Percentiles rank a stretch among this genome's conserved stretches.
phyloP scores from a whole-genome alignment of 2,329 filamentous ascomycete genomes.

The Epichloe gansuensis region DNA sequence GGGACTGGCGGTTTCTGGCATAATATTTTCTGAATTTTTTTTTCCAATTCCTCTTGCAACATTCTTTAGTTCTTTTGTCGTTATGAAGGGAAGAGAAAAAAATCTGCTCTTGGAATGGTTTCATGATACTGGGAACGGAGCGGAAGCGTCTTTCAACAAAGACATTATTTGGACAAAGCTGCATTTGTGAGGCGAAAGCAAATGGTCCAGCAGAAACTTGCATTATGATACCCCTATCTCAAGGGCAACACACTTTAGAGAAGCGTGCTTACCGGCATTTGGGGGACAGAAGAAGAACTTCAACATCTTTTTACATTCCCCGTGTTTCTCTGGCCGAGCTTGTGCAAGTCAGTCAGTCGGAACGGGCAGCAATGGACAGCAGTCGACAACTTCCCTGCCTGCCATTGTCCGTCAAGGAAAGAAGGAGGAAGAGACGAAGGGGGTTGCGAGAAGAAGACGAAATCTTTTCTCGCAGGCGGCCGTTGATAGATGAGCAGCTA shows the following conservation, averaged over 20 bases:
- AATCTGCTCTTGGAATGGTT: conserved; percentile 11
- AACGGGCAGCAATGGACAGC: not conserved
- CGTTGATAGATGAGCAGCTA: conserved; percentile 6
- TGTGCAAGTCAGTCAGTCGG: conserved; percentile 20
- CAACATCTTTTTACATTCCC: conserved; percentile 33
- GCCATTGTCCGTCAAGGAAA: not conserved
- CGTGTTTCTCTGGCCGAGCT: conserved; percentile 27
- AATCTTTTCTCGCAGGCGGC: not conserved
- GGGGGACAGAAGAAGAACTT: conserved; percentile 32
- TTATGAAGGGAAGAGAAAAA: conserved; percentile 5
- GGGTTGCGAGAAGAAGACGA: not conserved
- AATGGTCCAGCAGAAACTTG: conserved; percentile 21
- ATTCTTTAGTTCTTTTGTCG: conserved; percentile 11
- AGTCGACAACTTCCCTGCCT: not conserved
- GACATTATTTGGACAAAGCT: conserved; percentile 23
- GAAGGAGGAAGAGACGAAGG: not conserved
- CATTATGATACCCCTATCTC: conserved; percentile 27
- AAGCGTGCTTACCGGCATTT: conserved; percentile 25
- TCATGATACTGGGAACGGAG: conserved; percentile 23
- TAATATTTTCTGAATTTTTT: conserved; percentile 13
- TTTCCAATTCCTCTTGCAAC: conserved; percentile 3
- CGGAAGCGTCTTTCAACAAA: conserved; percentile 36
- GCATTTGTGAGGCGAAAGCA: conserved; percentile 25
- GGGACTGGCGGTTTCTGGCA: conserved; percentile 23
- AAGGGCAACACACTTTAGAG: conserved; percentile 19